Conservation (phyloP, 495 filamentous ascomycete species). For the Apiosordaria backusii region DNA sequence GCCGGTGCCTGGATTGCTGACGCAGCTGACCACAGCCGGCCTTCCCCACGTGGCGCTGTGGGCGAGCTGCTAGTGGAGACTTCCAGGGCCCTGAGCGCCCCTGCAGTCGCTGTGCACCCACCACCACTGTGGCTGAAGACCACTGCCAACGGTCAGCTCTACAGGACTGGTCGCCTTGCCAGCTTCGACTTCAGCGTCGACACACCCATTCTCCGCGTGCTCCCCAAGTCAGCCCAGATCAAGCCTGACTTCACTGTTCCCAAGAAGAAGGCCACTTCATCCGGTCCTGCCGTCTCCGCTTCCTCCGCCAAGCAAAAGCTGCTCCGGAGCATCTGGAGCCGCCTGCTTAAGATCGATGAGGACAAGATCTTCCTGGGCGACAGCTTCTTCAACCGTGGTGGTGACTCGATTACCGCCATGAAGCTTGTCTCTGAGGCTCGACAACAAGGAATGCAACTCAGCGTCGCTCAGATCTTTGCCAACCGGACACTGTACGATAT, state of each 20-base stretch:
- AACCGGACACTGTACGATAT: constrained; percentile 48
- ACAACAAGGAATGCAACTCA: constrained; percentile 49
- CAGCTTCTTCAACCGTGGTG: constrained; percentile 62
- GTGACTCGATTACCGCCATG: constrained; percentile 70
- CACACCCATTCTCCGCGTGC: constrained; percentile 9
- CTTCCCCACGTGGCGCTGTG: constrained; percentile 42
- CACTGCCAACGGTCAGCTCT: constrained; percentile 20
- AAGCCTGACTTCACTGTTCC: constrained; percentile 11
- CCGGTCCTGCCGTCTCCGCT: constrained; percentile 14
- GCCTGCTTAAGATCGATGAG: constrained; percentile 34
- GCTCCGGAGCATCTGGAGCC: constrained; percentile 34
- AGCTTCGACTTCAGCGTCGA: constrained; percentile 24
- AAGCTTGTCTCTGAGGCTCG: constrained; percentile 59
- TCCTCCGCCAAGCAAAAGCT: constrained; percentile 39
- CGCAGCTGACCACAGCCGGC: constrained; percentile 31
- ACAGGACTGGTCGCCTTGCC: constrained; percentile 32
- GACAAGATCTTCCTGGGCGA: constrained; percentile 49
- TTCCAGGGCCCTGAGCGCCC: constrained; percentile 6
- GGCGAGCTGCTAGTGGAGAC: constrained; percentile 43
- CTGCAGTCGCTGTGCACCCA: constrained; percentile 9
- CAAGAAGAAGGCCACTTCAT: constrained; percentile 14
- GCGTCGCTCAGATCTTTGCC: constrained; percentile 52
- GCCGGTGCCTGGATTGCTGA: constrained; percentile 40
- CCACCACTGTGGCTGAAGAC: background rate
- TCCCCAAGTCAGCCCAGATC: constrained; percentile 11